These are phyloP conservation scores for Monosporascus sp. DNA, from an alignment of 2,329 filamentous ascomycete species.

Conservation along the genomic window DNA sequence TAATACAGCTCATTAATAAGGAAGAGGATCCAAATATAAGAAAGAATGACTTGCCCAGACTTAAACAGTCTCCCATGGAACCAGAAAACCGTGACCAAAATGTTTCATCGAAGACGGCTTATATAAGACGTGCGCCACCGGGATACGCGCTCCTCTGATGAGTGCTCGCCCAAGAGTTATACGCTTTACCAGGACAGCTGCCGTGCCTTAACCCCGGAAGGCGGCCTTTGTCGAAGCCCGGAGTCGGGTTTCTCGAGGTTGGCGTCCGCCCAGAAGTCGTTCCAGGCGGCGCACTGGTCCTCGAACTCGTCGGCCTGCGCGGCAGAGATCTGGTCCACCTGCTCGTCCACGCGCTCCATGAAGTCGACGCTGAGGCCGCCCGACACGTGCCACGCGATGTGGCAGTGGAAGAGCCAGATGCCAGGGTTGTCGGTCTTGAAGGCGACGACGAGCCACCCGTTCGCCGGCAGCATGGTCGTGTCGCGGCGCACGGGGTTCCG, in stretches of 20 bases:
- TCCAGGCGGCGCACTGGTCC: slow-evolving; percentile 12
- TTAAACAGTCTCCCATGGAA: too few species aligned
- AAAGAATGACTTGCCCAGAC: too few species aligned
- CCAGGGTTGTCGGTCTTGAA: slow-evolving; percentile 47
- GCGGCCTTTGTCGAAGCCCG: background rate
- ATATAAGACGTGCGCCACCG: too few species aligned
- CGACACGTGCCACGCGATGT: slow-evolving; percentile 45
- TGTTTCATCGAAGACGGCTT: too few species aligned
- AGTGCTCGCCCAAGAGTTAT: too few species aligned
- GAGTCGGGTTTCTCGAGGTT: background rate
- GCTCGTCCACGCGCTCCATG: slow-evolving; percentile 31
- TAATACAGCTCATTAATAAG: too few species aligned
- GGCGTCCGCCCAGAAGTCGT: slow-evolving; percentile 4
- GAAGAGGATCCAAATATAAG: too few species aligned
- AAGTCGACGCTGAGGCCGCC: slow-evolving; percentile 48
- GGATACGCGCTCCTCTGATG: too few species aligned
- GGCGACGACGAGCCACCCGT: slow-evolving; percentile 41
- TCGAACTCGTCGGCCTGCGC: slow-evolving; percentile 8
- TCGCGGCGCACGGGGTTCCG: slow-evolving; percentile 42
- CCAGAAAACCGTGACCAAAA: too few species aligned
- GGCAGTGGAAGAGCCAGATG: slow-evolving; percentile 41
- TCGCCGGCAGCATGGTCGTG: slow-evolving; percentile 36
- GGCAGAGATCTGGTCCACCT: slow-evolving; percentile 9
- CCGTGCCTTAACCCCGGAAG: background rate
- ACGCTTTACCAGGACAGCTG: background rate